These are phyloP conservation scores for Rhododendron henanense DNA, from an alignment of 148 eudicot species.

Conservation along the genomic window DNA sequence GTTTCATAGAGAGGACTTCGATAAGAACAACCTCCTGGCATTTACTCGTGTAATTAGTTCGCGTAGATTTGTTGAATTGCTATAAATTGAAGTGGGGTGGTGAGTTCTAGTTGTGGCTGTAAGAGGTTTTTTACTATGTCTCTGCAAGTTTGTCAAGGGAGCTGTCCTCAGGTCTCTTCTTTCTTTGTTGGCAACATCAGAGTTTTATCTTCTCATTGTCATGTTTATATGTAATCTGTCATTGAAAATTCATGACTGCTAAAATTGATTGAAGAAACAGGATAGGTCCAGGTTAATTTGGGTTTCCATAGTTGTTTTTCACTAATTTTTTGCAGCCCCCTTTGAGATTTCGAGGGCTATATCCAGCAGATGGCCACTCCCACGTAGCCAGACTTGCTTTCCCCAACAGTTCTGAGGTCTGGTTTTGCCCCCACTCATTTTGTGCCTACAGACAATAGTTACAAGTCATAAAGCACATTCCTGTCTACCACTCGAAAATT, in stretches of 20 bases:
- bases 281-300: background rate
- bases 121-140: background rate
- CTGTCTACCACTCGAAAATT: background rate
- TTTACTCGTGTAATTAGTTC: background rate
- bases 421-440: background rate
- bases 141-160: background rate
- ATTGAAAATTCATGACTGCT: background rate
- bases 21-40: background rate
- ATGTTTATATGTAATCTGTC: background rate
- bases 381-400: background rate
- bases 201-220: background rate
- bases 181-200: background rate
- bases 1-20: background rate
- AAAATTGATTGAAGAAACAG: background rate
- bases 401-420: background rate
- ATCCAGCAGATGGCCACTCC: background rate
- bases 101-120: background rate
- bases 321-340: conserved; percentile 1
- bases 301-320: background rate
- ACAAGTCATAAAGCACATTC: background rate
- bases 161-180: background rate
- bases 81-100: conserved; percentile 3
- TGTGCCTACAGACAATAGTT: background rate
- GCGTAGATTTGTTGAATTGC: background rate
- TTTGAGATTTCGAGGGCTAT: conserved; percentile 3